A percentile compares a stretch with the other conserved stretches of the same genome.
Conservation (phyloP, 2,329 filamentous ascomycete species). For the Microdochium bolleyi region DNA sequence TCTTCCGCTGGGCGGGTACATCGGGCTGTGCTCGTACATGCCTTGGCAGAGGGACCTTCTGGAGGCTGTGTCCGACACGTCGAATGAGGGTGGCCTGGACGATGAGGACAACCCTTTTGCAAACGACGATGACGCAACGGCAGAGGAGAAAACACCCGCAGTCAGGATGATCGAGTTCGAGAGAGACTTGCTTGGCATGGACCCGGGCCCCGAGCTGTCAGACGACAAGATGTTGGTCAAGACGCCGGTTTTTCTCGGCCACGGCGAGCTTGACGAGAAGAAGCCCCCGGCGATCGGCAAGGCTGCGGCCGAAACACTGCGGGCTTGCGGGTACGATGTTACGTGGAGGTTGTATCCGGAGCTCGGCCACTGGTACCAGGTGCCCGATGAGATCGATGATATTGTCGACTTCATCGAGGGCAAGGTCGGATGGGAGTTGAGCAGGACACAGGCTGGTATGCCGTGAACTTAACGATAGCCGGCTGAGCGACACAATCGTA, state of each 20-base stretch:
- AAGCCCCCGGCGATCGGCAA: conserved; percentile 23
- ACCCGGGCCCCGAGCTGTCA: conserved; percentile 1
- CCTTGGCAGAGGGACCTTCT: conserved; percentile 28
- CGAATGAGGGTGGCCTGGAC: background rate
- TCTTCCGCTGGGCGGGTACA: conserved; percentile 27
- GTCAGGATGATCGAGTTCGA: conserved; percentile 18
- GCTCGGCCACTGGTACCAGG: conserved; percentile 38
- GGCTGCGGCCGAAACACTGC: conserved; percentile 18
- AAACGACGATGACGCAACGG: conserved; percentile 6
- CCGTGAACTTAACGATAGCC: too few species aligned
- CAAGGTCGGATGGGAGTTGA: conserved; percentile 2
- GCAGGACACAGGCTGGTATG: too few species aligned
- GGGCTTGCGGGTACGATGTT: conserved; percentile 22
- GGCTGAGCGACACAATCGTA: too few species aligned
- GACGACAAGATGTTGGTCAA: conserved; percentile 5
- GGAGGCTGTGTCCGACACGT: conserved; percentile 9
- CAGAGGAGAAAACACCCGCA: conserved; percentile 4
- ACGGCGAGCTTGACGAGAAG: conserved; percentile 30
- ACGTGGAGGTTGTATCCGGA: conserved; percentile 29
- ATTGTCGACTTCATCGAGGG: conserved; percentile 24
- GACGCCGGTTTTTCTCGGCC: conserved; percentile 34
- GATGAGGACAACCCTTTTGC: conserved; percentile 7
- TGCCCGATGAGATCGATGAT: conserved; percentile 39
- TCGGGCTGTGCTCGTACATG: conserved; percentile 39
- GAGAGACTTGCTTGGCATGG: conserved; percentile 21